Evolutionary conservation across 495 filamentous ascomycete genomes (phyloP).

Genomic region (Talaromyces borbonicus): DNA sequence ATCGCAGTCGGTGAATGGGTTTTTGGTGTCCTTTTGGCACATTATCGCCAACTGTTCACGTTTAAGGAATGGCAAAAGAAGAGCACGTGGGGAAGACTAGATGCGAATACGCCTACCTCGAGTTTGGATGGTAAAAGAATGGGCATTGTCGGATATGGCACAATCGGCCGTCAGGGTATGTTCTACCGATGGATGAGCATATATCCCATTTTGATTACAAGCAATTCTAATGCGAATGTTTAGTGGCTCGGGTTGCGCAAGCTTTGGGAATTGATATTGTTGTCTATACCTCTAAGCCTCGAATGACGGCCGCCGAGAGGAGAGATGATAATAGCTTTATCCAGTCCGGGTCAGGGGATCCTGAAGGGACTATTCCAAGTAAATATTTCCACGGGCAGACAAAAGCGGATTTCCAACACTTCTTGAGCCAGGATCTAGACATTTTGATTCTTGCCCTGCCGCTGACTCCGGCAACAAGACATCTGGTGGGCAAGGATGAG

Average conservation of each 20-base stretch:
- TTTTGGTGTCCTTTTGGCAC: conserved; percentile 42
- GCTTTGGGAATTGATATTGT: conserved; percentile 73
- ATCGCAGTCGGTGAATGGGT: conserved; percentile 80
- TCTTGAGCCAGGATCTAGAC: conserved; percentile 37
- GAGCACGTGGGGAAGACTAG: conserved; percentile 23
- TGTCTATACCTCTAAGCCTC: conserved; percentile 63
- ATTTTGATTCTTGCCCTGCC: conserved; percentile 21
- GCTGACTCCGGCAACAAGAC: conserved; percentile 45
- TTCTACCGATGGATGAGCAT: neutral
- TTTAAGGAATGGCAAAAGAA: conserved; percentile 35
- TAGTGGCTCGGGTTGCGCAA: conserved; percentile 53
- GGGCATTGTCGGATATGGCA: conserved; percentile 76
- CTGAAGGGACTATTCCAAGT: conserved; percentile 51
- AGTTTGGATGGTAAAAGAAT: conserved; percentile 46
- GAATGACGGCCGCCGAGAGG: conserved; percentile 40
- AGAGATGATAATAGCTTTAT: conserved; percentile 37
- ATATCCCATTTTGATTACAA: conserved; percentile 4
- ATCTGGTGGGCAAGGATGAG: conserved; percentile 48
- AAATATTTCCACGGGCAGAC: conserved; percentile 56
- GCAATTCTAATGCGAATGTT: conserved; percentile 2
- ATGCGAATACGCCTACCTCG: conserved; percentile 15
- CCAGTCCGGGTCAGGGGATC: conserved; percentile 59
- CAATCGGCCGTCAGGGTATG: conserved; percentile 62
- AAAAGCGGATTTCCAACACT: conserved; percentile 44
- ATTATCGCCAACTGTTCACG: conserved; percentile 42